Base-by-base conservation (phyloP, 495 filamentous ascomycete genomes). In the Penicillium robsamsonii region DNA sequence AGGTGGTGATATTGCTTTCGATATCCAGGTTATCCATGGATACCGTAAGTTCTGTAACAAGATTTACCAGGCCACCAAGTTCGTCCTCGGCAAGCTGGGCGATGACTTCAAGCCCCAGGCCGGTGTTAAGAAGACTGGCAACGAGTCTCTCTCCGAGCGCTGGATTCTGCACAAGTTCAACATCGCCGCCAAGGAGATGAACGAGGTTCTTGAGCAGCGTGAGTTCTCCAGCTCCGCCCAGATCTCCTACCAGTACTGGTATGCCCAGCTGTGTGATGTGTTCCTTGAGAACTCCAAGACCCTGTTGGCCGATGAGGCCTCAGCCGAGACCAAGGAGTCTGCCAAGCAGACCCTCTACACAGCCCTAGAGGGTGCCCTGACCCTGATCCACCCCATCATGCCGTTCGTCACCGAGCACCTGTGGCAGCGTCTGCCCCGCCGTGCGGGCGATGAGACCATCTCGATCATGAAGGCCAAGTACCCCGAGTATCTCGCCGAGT, bases 31-130 rank as follows among this genome's bases (percentile, higher is more conserved):
- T 53, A 91, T 96, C 63, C 81, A 90, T 61, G 87, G 81, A 37
- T 93, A 94, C 75, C 81, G 91, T 47, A 83, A 87, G 53, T 95
- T 96, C 82, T 78, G 90, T 71, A 96, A 96, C 79, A 95, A 96
- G 79, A 89, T 96, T 60, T 95, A 91, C 76, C 88, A 93, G 72
- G 90, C 91, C 30, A 91, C 85, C 51, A 95, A 94, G 76, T 96
- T 85, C 64, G 89, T 91, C 9, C 79, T 94, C 55, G 88, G 90
- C 54, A 87, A 89, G 61, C 70, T 96, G 20, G 84, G 82, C 7
- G 78, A 84, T 13, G 85, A 86, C 66, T 94, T 90, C 67, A 78
- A 81, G 40, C 90, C 91, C 30, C 78, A 76, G 55, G 64, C 78
- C 31, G 77, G 77, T 9, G 68, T 67, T 27, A 67, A 71, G 13